Evolutionary conservation across 176 grass and related monocot genomes (phyloP), one percentile per base, ranked within the genome.

Genomic region (Oryza coarctata): DNA sequence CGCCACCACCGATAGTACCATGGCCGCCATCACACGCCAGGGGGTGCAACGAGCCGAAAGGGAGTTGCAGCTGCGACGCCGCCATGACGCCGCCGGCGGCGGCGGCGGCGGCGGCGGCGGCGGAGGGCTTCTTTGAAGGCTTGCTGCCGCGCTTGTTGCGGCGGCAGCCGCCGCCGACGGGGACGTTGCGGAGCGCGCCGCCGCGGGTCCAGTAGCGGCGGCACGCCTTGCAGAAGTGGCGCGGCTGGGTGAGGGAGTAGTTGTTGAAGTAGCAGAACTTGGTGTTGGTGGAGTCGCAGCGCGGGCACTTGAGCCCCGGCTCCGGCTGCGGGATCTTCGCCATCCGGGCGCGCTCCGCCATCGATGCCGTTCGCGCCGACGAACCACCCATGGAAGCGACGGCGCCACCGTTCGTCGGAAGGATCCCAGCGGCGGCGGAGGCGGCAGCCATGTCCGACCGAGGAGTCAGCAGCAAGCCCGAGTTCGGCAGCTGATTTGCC

Each of bases 181-280:
- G 89, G 33, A 91, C 89, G 58, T 41, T 91, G 27, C 85, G 89
- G 65, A 83, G 88, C 1, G 88, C 18, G 50, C 50, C 50, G 50
- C 50, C 50, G 50, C 50, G 50, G 55, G 87, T 92, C 90, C 90
- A 92, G 87, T 89, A 92, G 36, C 90, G 87, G 65, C 90, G 90
- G 75, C 90, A 92, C 41, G 32, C 74, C 84, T 87, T 90, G 70
- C 91, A 93, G 82, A 90, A 93, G 71, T 93, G 88, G 36, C 91
- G 87, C 30, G 91, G 88, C 83, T 90, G 88, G 9, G 79, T 61
- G 33, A 90, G 88, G 27, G 88, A 90, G 79, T 90, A 90, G 63
- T 90, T 90, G 78, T 90, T 90, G 78, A 86, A 90, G 79, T 90
- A 90, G 88, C 88, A 90, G 68, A 90, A 90, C 73, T 90, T 90